Base-by-base conservation (phyloP, 164 flowering plant species). In the Sextonia rubra region DNA sequence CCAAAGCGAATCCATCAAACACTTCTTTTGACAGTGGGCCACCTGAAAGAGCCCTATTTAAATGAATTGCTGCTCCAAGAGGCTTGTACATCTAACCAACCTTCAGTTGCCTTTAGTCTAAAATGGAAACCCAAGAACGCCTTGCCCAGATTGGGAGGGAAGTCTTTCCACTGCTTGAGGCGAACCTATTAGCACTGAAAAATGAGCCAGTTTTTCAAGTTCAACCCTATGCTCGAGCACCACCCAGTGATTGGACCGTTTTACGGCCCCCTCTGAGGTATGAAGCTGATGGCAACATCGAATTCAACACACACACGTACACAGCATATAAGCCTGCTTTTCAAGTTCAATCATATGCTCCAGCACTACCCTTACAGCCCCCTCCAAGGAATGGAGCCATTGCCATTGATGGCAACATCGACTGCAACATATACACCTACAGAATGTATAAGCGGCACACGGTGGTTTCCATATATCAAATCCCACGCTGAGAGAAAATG, bases 81-180 rank as follows among this genome's bases (percentile, higher is more conserved):
- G 64, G 14, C 64, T 61, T 61, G 64, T 61, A 14, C 14, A 61
- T 25, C 64, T 24, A 61, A 61, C 64, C 15, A 22, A 61, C 11
- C 64, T 61, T 25, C 27, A 12, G 12, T 61, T 3, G 25, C 27
- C 17, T 25, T 24, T 11, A 52, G 7, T 15, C 14, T 61, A 8
- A 0, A 24, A 61, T 61, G 64, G 64, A 23, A 61, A 12, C 64
- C 64, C 64, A 12, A 61, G 27, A 9, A 61, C 26, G 24, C 64
- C 64, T 61, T 61, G 30, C 64, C 64, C 22, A 61, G 64, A 1
- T 61, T 11, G 64, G 64, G 30, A 61, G 64, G 27, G 64, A 61
- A 61, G 20, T 3, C 25, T 61, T 61, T 25, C 26, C 22, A 7
- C 4, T 25, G 27, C 64, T 61, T 61, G 64, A 61, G 23, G 7